Evolutionary conservation across 345 rosid species (phyloP), one percentile per base, ranked within the genome.

Genomic region (Cardamine occulta): DNA sequence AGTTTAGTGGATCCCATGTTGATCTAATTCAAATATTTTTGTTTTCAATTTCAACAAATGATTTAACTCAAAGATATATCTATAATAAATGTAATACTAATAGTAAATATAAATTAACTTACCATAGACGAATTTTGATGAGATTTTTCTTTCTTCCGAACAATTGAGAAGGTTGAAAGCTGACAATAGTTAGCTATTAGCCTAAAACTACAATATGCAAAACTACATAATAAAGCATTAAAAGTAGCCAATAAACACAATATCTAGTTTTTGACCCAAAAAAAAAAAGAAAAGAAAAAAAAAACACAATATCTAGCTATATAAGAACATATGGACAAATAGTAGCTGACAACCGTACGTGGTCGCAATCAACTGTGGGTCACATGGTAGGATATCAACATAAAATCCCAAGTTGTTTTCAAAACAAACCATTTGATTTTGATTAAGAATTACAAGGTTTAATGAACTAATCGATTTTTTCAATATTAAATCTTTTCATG

Each of bases 111-210:
- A 32, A 35, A 35, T 35, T 2, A 35, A 35, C 40, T 35, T 35
- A 35, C 9, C 8, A 32, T 45, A 32, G 23, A 9, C 7, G 1
- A 70, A 13, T 14, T 31, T 44, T 18, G 19, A 70, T 32, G n/a
- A 32, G 66, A 47, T 6, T 47, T 59, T 59, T 21, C 4, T 31
- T 19, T 70, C 0, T 44, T 13, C 15, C 11, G 59, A 59, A 71
- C 67, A 48, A 47, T 60, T 13, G 47, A 70, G 57, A 58, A 70
- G 66, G 47, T 9, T 58, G 24, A 12, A 45, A 39, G 51, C 45
- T 58, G 74, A 58, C 66, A 58, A 45, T 12, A 44, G 31, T 12
- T 42, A 7, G 42, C 39, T 26, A 53, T 35, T 35, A 35, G 40
- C 40, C 40, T 35, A 35, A 2, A 9, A 35, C 40, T 24, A 24